phyloP scores from a whole-genome alignment of 805 yeast species.

The Metschnikowia cubensis region DNA sequence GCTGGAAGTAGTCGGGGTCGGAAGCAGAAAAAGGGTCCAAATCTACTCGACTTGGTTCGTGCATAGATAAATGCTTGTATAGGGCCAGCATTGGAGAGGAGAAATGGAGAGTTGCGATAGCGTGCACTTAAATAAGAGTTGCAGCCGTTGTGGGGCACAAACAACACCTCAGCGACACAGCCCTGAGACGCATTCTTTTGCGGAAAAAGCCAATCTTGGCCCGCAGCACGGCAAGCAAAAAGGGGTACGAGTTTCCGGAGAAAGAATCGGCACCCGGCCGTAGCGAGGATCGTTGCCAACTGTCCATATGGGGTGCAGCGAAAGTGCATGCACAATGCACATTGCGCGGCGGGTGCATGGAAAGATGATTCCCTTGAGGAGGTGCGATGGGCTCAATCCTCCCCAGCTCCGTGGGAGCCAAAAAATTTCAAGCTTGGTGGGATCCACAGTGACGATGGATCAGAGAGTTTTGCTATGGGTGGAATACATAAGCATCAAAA shows the following conservation, averaged over 20 bases:
- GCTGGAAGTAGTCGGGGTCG: not conserved
- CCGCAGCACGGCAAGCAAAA: not conserved
- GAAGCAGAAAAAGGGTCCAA: not conserved
- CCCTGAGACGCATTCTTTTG: not conserved
- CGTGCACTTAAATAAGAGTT: not conserved
- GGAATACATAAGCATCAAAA: no score
- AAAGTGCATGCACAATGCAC: not conserved
- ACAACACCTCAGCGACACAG: not conserved
- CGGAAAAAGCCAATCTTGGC: not conserved
- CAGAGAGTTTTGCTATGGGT: no score
- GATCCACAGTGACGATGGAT: no score
- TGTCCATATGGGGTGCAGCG: conserved; percentile 2
- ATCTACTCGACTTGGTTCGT: not conserved
- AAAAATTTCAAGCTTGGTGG: no score
- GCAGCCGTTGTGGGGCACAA: not conserved
- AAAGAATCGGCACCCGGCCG: not conserved
- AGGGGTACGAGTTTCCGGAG: not conserved
- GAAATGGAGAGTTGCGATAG: not conserved
- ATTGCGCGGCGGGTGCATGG: not conserved
- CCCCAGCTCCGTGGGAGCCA: not conserved
- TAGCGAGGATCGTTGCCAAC: not conserved
- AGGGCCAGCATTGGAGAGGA: not conserved
- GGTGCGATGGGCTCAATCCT: not conserved
- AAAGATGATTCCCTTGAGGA: not conserved
- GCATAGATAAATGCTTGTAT: not conserved